A percentile compares a stretch with the other conserved stretches of the same genome.
These are phyloP conservation scores for Lippia alba DNA, from an alignment of 305 asterid genomes.

Conservation along the genomic window DNA sequence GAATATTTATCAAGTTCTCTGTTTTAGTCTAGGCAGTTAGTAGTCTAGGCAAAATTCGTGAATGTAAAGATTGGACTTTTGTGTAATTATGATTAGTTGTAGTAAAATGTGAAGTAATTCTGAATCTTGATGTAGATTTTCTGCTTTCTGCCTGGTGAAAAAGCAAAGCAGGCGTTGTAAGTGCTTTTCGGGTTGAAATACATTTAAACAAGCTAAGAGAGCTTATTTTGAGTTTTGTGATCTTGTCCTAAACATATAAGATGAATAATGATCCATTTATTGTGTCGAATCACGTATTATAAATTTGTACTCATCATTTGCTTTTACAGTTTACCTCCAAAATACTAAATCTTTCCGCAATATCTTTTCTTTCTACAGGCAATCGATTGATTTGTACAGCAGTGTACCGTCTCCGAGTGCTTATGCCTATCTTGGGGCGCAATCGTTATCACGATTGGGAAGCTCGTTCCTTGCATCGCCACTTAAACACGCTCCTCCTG, in stretches of 20 bases:
- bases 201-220: background rate
- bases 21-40: background rate
- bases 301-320: background rate
- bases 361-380: slow-evolving; percentile 54
- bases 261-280: background rate
- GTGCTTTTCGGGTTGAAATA: too few species aligned
- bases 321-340: background rate
- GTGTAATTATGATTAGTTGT: too few species aligned
- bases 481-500: slow-evolving; percentile 76
- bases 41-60: background rate
- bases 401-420: slow-evolving; percentile 79
- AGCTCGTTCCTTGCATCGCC: slow-evolving; percentile 76
- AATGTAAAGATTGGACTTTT: too few species aligned
- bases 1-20: background rate
- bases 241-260: background rate
- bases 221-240: background rate
- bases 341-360: slow-evolving; percentile 22
- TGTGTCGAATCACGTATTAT: background rate
- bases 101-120: background rate
- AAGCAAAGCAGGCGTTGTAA: background rate
- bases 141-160: background rate
- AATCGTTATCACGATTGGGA: slow-evolving; percentile 64
- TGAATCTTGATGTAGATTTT: background rate
- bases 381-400: slow-evolving; percentile 80
- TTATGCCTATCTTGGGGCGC: slow-evolving; percentile 69